These are phyloP conservation scores for Blepharisma undulans DNA, from an alignment of 169 alveolate genomes.

Conservation along the genomic window DNA sequence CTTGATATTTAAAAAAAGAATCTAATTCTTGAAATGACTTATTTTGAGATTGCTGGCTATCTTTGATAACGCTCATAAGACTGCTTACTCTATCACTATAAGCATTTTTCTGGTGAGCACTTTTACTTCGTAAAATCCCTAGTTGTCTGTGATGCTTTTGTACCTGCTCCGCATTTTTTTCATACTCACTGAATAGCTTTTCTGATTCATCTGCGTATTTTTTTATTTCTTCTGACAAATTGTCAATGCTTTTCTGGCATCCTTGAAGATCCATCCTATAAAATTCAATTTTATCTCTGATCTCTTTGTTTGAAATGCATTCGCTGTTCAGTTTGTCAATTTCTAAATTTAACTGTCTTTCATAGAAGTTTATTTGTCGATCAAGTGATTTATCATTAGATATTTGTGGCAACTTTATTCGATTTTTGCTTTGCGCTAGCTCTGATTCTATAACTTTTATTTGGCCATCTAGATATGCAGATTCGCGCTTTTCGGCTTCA, in stretches of 20 bases:
- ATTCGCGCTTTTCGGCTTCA: conserved; percentile 29
- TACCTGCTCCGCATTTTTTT: background rate
- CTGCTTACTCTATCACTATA: background rate
- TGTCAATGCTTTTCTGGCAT: background rate
- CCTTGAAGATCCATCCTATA: background rate
- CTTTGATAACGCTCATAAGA: background rate
- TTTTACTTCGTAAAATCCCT: background rate
- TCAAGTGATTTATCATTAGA: background rate
- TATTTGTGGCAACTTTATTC: background rate
- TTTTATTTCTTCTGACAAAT: background rate
- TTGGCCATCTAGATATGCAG: conserved; percentile 23
- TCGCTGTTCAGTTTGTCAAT: background rate
- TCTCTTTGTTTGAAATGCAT: background rate
- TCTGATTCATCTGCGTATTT: background rate
- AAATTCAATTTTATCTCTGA: background rate
- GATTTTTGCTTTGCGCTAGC: background rate
- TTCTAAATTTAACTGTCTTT: background rate
- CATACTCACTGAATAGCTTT: background rate
- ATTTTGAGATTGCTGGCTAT: background rate
- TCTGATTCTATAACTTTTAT: background rate
- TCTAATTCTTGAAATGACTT: background rate
- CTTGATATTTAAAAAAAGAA: background rate
- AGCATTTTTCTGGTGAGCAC: background rate
- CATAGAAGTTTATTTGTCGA: background rate
- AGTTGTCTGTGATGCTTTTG: background rate